These are phyloP conservation scores for Plasmodium falciparum DNA, from an alignment of 169 alveolate genomes.

Conservation along the genomic window DNA sequence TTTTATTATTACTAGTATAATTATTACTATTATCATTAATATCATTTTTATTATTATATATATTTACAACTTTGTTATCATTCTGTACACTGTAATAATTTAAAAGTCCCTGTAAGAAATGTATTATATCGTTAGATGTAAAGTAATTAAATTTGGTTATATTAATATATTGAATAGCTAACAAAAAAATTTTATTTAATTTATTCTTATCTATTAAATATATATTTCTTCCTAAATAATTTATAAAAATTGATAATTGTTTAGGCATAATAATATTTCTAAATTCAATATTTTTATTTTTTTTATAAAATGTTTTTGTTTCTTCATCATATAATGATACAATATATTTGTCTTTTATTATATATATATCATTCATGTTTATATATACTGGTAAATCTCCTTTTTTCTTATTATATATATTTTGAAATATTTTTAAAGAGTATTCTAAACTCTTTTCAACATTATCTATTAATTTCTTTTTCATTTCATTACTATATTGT, in stretches of 20 bases:
- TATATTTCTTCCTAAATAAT: constrained; percentile 68
- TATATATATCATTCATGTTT: constrained; percentile 55
- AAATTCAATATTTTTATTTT: constrained; percentile 35
- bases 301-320: constrained; percentile 41
- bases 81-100: constrained; percentile 15
- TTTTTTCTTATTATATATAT: constrained; percentile 8
- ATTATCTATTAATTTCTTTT: constrained; percentile 38
- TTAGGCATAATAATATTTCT: constrained; percentile 63
- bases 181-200: constrained; percentile 13
- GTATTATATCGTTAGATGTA: constrained; percentile 59
- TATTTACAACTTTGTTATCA: background rate
- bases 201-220: constrained; percentile 20
- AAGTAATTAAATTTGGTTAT: constrained; percentile 45
- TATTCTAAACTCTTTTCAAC: constrained; percentile 33
- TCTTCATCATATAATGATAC: constrained; percentile 61
- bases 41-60: background rate
- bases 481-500: constrained; percentile 38
- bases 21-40: too few species aligned
- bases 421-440: constrained; percentile 11
- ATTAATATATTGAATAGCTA: constrained; percentile 26
- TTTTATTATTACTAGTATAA: background rate
- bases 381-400: constrained; percentile 16
- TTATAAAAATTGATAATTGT: constrained; percentile 44
- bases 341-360: constrained; percentile 25
- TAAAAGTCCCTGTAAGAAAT: constrained; percentile 55